Evolutionary conservation across 2,329 filamentous ascomycete species (phyloP).

Genomic region (Tolypocladium nubicola): DNA sequence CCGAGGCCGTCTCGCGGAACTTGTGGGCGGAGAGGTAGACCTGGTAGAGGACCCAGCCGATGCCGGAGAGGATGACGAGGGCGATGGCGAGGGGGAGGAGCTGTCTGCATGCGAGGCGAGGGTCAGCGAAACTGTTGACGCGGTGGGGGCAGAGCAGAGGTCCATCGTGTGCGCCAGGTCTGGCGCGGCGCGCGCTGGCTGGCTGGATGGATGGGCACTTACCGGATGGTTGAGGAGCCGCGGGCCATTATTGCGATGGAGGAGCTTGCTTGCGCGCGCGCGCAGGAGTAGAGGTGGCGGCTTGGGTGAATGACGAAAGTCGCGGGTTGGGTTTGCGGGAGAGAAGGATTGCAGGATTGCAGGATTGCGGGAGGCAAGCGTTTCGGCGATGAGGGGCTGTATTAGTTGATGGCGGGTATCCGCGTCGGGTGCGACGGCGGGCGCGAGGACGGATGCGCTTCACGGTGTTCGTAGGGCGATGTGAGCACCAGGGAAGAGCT

Average conservation of each 20-base stretch:
- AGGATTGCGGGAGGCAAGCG: neutral
- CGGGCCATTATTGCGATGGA: slow-evolving; percentile 1
- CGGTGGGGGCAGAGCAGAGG: neutral
- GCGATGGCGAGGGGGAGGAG: slow-evolving; percentile 58
- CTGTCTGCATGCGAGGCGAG: slow-evolving; percentile 29
- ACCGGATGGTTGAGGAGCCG: slow-evolving; percentile 6
- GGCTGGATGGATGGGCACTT: neutral
- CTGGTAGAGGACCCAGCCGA: slow-evolving; percentile 62
- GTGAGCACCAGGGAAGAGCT: neutral
- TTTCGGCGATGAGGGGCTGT: neutral
- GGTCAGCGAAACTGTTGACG: neutral
- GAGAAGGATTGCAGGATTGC: neutral
- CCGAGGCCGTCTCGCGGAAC: slow-evolving; percentile 53
- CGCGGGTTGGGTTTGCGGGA: neutral
- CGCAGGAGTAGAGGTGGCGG: neutral
- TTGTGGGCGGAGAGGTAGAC: slow-evolving; percentile 59
- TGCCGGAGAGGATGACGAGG: slow-evolving; percentile 38
- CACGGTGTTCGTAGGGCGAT: neutral
- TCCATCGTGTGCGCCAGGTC: neutral
- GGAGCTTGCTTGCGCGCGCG: neutral
- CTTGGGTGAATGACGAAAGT: neutral
- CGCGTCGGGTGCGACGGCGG: neutral
- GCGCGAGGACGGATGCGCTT: neutral
- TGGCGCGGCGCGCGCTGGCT: neutral
- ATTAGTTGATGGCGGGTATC: neutral